Evolutionary conservation across 2,329 filamentous ascomycete genomes (phyloP), one percentile per base, ranked within the genome.

Genomic region (Phyllosticta paracitricarpa): DNA sequence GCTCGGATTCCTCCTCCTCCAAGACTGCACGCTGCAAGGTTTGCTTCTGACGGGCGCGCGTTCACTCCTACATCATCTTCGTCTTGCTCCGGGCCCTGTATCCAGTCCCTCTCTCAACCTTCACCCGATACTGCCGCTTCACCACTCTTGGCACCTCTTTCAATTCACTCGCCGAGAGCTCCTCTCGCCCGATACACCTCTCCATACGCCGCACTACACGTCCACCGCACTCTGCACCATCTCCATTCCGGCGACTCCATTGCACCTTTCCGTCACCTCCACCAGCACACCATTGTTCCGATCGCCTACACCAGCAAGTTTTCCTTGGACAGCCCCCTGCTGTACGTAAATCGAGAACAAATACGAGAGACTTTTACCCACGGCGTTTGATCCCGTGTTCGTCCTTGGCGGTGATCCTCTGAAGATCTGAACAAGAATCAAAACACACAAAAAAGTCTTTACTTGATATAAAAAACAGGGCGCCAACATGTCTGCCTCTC

Each of bases 301-400:
- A 65, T 57, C 55, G 54, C 52, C 59, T 62, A 48, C 62, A 56
- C 59, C 55, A 91, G 87, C 89, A 89, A 86, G 88, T 91, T 93
- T 92, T 91, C 87, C 81, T 91, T 90, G 79, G 82, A 69, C 87
- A 89, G 87, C 84, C 83, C 83, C 80, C 82, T 85, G 89, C 89
- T 75, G 79, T 83, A 82, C 80, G 78, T 79, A 83, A 76, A 79
- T 76, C 77, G 78, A 76, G 77, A 63, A 48, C 40, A 48, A 59
- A 62, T 63, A 53, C 57, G 60, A 62, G 40, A 59, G 28, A 54
- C 40, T 35, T 59, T 62, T 51, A 30, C 62, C 40, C 51, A 61
- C 59, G 48, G 52, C 54, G 53, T 61, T 51, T 51, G 59, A 51
- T 61, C 48, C 30, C 56, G 26, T 33, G 51, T 33, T 25, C 28